Percentiles rank a stretch among this genome's conserved stretches.
Evolutionary conservation across 495 filamentous ascomycete genomes (phyloP).

Genomic region (Penicillium cataractarum): DNA sequence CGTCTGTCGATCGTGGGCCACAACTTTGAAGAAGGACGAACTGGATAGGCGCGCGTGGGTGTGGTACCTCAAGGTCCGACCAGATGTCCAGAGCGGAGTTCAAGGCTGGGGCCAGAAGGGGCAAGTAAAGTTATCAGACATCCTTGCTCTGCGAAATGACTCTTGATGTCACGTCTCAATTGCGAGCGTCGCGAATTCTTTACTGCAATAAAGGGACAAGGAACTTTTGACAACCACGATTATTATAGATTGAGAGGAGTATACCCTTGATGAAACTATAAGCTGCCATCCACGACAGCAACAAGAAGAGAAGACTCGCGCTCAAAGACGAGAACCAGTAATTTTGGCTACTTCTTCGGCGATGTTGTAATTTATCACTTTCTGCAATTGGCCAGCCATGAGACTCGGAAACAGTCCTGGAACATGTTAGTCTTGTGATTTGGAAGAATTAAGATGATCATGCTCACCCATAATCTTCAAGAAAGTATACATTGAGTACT

Average conservation of each 20-base stretch:
- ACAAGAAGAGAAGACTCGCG: neutral
- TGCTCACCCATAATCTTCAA: conserved; percentile 40
- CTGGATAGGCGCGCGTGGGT: conserved; percentile 75
- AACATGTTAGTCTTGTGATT: conserved; percentile 1
- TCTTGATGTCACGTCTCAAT: conserved; percentile 14
- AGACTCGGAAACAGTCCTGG: conserved; percentile 17
- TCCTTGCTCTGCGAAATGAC: conserved; percentile 63
- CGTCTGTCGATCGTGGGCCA: conserved; percentile 71
- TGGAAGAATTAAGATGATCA: neutral
- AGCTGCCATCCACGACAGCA: neutral
- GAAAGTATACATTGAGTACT: conserved; percentile 40
- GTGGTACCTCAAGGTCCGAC: conserved; percentile 78
- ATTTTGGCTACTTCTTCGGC: conserved; percentile 15
- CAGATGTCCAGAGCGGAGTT: conserved; percentile 69
- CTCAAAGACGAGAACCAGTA: conserved; percentile 2
- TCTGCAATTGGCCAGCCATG: conserved; percentile 10
- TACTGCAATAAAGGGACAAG: neutral
- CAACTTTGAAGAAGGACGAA: conserved; percentile 58
- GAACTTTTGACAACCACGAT: neutral
- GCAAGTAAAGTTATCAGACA: conserved; percentile 62
- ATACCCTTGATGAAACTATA: neutral
- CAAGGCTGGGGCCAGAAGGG: conserved; percentile 84
- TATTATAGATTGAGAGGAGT: neutral
- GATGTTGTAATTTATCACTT: conserved; percentile 19
- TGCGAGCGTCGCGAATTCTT: neutral